Evolutionary conservation across 2,329 filamentous ascomycete genomes (phyloP), one percentile per base, ranked within the genome.

Genomic region (Rutstroemia sydowiana): DNA sequence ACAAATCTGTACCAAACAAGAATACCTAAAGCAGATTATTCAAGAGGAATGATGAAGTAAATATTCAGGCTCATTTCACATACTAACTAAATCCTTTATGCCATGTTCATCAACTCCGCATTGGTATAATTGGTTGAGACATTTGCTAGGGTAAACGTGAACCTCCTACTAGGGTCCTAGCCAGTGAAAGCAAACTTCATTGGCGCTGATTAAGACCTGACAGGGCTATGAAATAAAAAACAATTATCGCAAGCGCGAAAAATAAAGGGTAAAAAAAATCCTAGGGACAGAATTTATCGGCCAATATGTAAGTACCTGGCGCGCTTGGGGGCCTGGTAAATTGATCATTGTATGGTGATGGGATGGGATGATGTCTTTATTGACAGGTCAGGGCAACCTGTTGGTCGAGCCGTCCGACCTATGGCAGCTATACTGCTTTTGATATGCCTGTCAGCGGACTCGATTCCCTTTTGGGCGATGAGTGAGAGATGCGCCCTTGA

Each of bases 181-280:
- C 31, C 26, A 28, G 18, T 48, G 23, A 14, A 23, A 21, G 23
- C 3, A 43, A 42, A 7, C 37, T 31, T 21, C 30, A 44, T 54
- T 53, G 36, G 41, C 53, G 58, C 55, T 61, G 56, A 61, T 58
- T 62, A 59, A 62, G 52, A 42, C 42, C 44, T 60, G 49, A 61
- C 56, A 58, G 54, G 53, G 21, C 40, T n/a, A 41, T 34, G 13
- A 41, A 21, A 16, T 23, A 32, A 36, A 45, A 37, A 21, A 13
- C 26, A 37, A 20, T 28, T 11, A 43, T 28, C 21, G 28, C 39
- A 49, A 49, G 48, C 53, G 54, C 48, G 57, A 56, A 55, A 54
- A 51, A 44, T 14, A 28, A 55, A 49, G 40, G 31, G 44, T 34
- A 40, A 16, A 45, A 16, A 16, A 53, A 54, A 34, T 9, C 13